Evolutionary conservation across 2,329 filamentous ascomycete species (phyloP).

Genomic region (Sarocladium strictum): DNA sequence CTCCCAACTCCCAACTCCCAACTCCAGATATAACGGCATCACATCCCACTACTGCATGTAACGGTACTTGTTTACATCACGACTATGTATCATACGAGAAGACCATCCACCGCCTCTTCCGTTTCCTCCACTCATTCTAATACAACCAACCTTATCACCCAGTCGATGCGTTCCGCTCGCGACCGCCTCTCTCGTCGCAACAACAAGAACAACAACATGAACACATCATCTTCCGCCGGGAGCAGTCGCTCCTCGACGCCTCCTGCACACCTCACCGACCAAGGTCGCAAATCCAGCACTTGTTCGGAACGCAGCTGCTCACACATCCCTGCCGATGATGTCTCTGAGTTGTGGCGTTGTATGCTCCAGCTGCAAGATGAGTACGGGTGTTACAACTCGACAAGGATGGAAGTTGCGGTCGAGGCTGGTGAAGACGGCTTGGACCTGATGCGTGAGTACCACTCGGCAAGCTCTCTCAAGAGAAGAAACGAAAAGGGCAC

Average conservation of each 20-base stretch:
- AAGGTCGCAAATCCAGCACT: slow-evolving; percentile 12
- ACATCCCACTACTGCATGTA: not conserved
- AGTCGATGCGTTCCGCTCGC: not conserved
- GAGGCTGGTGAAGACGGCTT: slow-evolving; percentile 33
- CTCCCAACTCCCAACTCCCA: too few relatives aligned
- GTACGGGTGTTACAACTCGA: slow-evolving; percentile 44
- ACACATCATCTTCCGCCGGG: not conserved
- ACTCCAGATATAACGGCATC: not conserved
- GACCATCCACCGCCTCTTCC: slow-evolving; percentile 6
- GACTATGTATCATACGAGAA: not conserved
- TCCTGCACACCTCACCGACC: not conserved
- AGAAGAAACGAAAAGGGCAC: too few relatives aligned
- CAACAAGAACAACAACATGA: not conserved
- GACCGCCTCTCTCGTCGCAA: not conserved
- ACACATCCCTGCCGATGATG: slow-evolving; percentile 31
- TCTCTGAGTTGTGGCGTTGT: slow-evolving; percentile 37
- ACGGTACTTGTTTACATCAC: not conserved
- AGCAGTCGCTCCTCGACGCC: slow-evolving; percentile 3
- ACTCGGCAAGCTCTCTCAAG: too few relatives aligned
- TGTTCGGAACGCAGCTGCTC: slow-evolving; percentile 24
- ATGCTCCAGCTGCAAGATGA: slow-evolving; percentile 42
- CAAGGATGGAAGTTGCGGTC: slow-evolving; percentile 40
- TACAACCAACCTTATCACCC: slow-evolving; percentile 1
- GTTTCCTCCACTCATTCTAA: slow-evolving; percentile 4
- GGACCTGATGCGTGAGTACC: slow-evolving; percentile 38